Conservation (phyloP, 1,284 basidiomycete species). For the Cerioporus squamosus region DNA sequence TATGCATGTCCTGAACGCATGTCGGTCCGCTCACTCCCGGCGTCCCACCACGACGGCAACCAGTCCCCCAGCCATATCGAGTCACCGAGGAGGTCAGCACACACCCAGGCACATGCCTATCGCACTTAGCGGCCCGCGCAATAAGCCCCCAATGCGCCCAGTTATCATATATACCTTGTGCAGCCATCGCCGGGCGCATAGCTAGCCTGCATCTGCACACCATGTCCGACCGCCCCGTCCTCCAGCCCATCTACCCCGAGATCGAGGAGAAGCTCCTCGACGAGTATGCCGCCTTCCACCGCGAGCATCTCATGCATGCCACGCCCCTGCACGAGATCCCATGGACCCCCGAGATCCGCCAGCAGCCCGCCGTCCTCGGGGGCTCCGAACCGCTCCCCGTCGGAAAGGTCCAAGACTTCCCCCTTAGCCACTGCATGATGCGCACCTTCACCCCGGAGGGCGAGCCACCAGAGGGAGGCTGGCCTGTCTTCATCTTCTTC, state of each 20-base stretch:
- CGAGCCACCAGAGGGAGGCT: constrained; percentile 49
- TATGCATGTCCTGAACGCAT: background rate
- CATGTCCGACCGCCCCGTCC: constrained; percentile 33
- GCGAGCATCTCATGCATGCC: constrained; percentile 47
- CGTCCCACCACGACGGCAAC: too few species aligned
- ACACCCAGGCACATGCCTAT: background rate
- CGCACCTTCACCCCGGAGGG: constrained; percentile 65
- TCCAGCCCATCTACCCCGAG: constrained; percentile 62
- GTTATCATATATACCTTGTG: constrained; percentile 4
- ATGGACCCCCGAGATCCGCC: constrained; percentile 62
- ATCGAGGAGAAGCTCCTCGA: constrained; percentile 60
- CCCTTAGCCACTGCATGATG: constrained; percentile 49
- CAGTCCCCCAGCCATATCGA: too few species aligned
- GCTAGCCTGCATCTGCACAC: background rate
- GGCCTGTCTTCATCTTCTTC: constrained; percentile 66
- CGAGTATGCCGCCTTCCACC: constrained; percentile 68
- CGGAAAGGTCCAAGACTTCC: constrained; percentile 53
- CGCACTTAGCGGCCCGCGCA: background rate
- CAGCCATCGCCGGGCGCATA: background rate
- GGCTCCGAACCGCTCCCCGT: constrained; percentile 57
- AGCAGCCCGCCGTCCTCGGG: constrained; percentile 58
- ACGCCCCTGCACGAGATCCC: constrained; percentile 57
- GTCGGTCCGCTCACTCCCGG: too few species aligned
- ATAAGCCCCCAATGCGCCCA: constrained; percentile 1
- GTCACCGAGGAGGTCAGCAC: background rate